Evolutionary conservation across 768 basidiomycete species (phyloP).

Genomic region (Podaxis sp.): DNA sequence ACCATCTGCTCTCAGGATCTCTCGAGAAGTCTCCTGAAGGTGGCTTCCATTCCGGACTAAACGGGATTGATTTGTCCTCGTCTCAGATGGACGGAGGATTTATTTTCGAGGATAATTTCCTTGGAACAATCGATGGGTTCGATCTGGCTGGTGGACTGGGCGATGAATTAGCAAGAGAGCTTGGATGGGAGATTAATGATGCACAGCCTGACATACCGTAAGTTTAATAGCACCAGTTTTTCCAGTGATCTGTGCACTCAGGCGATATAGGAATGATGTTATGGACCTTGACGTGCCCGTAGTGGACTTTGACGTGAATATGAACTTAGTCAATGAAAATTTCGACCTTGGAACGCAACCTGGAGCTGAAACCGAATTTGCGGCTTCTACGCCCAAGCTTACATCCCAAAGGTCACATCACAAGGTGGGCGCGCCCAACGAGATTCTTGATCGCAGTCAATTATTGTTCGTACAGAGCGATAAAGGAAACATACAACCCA

Average conservation of each 20-base stretch:
- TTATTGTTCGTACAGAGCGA: neutral
- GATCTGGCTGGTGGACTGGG: slow-evolving; percentile 63
- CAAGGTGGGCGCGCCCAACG: neutral
- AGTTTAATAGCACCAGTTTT: neutral
- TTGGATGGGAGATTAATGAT: slow-evolving; percentile 56
- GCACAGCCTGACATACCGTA: neutral
- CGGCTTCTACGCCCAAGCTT: neutral
- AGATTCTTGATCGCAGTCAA: neutral
- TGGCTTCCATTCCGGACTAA: slow-evolving; percentile 10
- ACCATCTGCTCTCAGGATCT: slow-evolving; percentile 64
- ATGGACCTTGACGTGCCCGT: neutral
- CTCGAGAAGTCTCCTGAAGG: slow-evolving; percentile 61
- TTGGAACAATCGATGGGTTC: slow-evolving; percentile 51
- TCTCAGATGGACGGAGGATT: slow-evolving; percentile 54
- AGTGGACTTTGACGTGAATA: neutral
- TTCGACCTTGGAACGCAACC: neutral
- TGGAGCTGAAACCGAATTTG: neutral
- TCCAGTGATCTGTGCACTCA: neutral
- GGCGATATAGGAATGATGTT: neutral
- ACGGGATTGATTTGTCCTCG: slow-evolving; percentile 43
- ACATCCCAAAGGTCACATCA: neutral
- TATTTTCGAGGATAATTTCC: slow-evolving; percentile 52
- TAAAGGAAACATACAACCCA: neutral
- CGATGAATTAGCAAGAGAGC: slow-evolving; percentile 73
- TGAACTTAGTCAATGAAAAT: neutral